These are phyloP conservation scores for Cicer yamashitae DNA, from an alignment of 306 rosid species.

Conservation along the genomic window DNA sequence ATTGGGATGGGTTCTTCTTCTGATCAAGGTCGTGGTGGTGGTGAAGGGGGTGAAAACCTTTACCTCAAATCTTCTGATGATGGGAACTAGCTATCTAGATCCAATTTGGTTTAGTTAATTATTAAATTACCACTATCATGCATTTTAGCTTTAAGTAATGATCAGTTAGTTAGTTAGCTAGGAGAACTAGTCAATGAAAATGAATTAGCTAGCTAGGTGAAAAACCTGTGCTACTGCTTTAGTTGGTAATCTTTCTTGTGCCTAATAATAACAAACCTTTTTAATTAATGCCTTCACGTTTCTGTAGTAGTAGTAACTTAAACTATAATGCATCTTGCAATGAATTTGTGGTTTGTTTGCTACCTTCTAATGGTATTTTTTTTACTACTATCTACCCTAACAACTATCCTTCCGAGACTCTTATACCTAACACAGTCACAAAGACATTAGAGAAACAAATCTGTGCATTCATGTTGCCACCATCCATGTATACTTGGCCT, in stretches of 20 bases:
- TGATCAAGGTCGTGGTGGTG: conserved; percentile 71
- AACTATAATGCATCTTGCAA: too few species aligned
- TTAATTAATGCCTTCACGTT: too few species aligned
- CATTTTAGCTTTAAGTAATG: neutral
- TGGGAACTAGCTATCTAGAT: neutral
- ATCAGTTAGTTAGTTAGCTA: conserved; percentile 35
- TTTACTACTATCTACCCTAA: neutral
- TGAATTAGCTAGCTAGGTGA: conserved; percentile 35
- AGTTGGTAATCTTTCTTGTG: too few species aligned
- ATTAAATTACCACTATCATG: neutral
- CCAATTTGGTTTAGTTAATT: neutral
- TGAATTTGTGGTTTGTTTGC: too few species aligned
- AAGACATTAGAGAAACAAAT: conserved; percentile 46
- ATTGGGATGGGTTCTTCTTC: conserved; percentile 62
- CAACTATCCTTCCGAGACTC: neutral
- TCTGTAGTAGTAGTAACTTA: too few species aligned
- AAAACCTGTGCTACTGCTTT: conserved; percentile 8
- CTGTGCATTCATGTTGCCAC: conserved; percentile 99
- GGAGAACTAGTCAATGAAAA: conserved; percentile 44
- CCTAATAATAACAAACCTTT: too few species aligned
- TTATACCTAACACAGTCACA: neutral
- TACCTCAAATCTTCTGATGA: conserved; percentile 66
- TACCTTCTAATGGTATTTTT: too few species aligned
- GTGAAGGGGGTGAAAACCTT: conserved; percentile 81
- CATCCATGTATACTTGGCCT: conserved; percentile 99